Base-by-base conservation (phyloP, 768 basidiomycete species). In the Imleria badia region DNA sequence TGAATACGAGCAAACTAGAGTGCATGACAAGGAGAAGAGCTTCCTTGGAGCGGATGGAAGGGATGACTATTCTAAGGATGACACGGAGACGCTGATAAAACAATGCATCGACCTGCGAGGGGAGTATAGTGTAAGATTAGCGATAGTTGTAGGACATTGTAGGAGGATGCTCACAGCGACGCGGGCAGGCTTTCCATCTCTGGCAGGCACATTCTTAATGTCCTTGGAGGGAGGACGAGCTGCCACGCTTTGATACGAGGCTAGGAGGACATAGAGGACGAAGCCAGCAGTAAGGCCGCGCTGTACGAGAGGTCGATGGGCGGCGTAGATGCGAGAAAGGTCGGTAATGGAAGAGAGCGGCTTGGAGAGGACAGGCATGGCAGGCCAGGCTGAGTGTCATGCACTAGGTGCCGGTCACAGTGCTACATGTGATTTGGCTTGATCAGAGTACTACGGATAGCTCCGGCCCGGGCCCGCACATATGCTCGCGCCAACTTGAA, bases 61-160 rank as follows among this genome's bases (percentile, higher is more conserved):
- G 96, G 51, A 98, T 92, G 20, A 95, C 89, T 45, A 98, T 97
- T 19, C 84, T 80, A 35, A 97, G 76, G 46, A 99, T 86, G 30
- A 73, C 73, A 22, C 81, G 78, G 19, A 99, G 79, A 10, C 93
- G 83, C 56, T 85, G 80, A 65, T 94, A 95, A 75, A 98, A 98
- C 19, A 91, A 68, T 2, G 89, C 89, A 70, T 98, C 96, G n/a
- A 96, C 87, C 87, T 94, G 63, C 26, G 20, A 45, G 14, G 36
- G 2, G 3, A 31, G 35, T 20, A n/a, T 31, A 29, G 8, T 38
- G n/a, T 46, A 36, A 42, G 54, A 48, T 20, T 10, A 26, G 38
- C 5, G 3, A 23, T 6, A 17, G 4, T 17, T 34, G 38, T 13
- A 22, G 15, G 12, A 8, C 13, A 11, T 11, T 15, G 10, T 22